Percentiles rank a stretch among this genome's conserved stretches.
Conservation (phyloP, 129 eudicot species). For the Erigeron canadensis region DNA sequence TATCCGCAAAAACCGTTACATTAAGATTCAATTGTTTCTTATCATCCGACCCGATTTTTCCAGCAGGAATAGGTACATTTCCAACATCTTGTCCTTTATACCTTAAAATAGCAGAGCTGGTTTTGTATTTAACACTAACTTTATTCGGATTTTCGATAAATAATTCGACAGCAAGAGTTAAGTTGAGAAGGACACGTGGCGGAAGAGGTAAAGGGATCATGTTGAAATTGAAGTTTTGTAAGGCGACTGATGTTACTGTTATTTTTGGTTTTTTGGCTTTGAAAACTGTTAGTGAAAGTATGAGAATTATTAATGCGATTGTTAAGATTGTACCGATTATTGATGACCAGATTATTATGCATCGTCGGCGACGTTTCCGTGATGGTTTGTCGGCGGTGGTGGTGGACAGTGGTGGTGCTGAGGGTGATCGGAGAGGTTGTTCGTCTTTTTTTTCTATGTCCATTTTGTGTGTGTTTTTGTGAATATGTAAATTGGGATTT, state of each 20-base stretch:
- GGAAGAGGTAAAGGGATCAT: conserved; percentile 12
- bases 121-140: conserved; percentile 27
- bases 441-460: conserved; percentile 35
- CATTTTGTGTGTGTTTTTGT: conserved; percentile 12
- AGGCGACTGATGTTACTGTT: conserved; percentile 10
- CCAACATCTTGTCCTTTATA: conserved; percentile 61
- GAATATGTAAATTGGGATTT: not conserved
- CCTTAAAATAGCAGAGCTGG: conserved; percentile 42
- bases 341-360: conserved; percentile 33
- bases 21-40: conserved; percentile 51
- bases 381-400: not conserved
- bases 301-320: conserved; percentile 17
- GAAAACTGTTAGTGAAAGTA: conserved; percentile 30
- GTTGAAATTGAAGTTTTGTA: conserved; percentile 9
- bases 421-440: conserved; percentile 30
- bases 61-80: conserved; percentile 67
- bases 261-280: conserved; percentile 26
- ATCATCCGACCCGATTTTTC: conserved; percentile 46
- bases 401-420: not conserved
- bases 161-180: conserved; percentile 18
- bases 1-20: conserved; percentile 71
- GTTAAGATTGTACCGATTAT: conserved; percentile 9
- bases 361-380: conserved; percentile 25
- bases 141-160: conserved; percentile 33
- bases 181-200: conserved; percentile 14